A percentile compares a stretch with the other conserved stretches of the same genome.
Conservation (phyloP, 2,329 filamentous ascomycete genomes). For the Xylariaceae sp. region DNA sequence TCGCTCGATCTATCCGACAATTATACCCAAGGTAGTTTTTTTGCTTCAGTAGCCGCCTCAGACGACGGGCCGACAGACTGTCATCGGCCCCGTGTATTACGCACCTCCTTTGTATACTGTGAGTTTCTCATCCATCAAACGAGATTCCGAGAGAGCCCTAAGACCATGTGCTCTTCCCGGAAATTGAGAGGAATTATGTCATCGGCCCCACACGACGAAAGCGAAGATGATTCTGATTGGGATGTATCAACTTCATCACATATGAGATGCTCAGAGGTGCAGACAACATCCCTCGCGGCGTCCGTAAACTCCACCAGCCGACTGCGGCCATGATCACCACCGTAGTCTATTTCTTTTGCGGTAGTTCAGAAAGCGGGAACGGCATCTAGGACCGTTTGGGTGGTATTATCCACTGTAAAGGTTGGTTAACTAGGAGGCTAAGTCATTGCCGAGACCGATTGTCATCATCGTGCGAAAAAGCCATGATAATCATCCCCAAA, state of each 20-base stretch:
- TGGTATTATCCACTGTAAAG: slow-evolving; percentile 15
- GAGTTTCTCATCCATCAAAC: neutral
- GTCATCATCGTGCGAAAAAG: neutral
- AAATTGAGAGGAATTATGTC: slow-evolving; percentile 22
- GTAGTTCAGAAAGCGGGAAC: slow-evolving; percentile 19
- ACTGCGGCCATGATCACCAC: slow-evolving; percentile 19
- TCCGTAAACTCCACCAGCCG: slow-evolving; percentile 10
- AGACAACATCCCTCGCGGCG: slow-evolving; percentile 9
- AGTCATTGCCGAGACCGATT: slow-evolving; percentile 3
- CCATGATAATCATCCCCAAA: slow-evolving; percentile 3
- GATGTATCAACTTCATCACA: slow-evolving; percentile 9
- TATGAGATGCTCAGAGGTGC: slow-evolving; percentile 10
- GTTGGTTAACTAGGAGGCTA: slow-evolving; percentile 20
- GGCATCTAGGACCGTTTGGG: slow-evolving; percentile 1
- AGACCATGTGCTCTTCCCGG: slow-evolving; percentile 12
- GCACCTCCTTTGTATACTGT: neutral
- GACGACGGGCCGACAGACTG: neutral
- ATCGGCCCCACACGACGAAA: slow-evolving; percentile 17
- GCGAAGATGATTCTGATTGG: slow-evolving; percentile 3
- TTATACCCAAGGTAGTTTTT: neutral
- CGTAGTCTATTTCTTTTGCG: slow-evolving; percentile 16
- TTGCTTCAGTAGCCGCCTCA: neutral
- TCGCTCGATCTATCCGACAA: neutral
- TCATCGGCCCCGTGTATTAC: neutral
- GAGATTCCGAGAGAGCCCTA: slow-evolving; percentile 19